Base-by-base conservation (phyloP, 1,284 basidiomycete species). In the Coniferiporia sulphurascens region DNA sequence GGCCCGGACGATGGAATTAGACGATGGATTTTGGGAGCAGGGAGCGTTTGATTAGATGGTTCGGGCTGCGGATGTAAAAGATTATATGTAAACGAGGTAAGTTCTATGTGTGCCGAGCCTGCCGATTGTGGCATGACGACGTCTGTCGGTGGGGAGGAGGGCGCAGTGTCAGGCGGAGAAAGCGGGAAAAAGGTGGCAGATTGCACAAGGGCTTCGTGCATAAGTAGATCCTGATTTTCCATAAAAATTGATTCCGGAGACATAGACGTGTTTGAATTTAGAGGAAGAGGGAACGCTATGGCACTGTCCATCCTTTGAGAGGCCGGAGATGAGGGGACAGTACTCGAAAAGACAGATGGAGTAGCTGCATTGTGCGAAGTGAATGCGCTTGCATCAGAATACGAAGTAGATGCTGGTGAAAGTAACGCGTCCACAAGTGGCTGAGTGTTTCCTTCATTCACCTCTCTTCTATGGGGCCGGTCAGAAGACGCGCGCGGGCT, bases 1-100 rank as follows among this genome's bases (percentile, higher is more conserved):
- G 96, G 95, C 6, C 97, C 96, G 66, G 89, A 86, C 55, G 87
- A 87, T 0, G 96, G 97, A 60, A 99, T 94, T 51, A 97, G 82
- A 8, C 89, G 84, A 66, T 91, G 89, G 51, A 92, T 91, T 52
- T 78, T 85, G 5, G 90, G 90, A 35, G 79, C 66, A 32, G 83
- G 79, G 43, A 84, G 68, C 32, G 77, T 67, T 19, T 76, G 65
- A 34, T 78, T 67, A 34, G 78, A 74, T 15, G 79, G 53, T 10
- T 53, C 60, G 10, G 52, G 52, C 19, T 59, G 54, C 0, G 53
- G 48, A 10, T 48, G 56, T 13, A 62, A 43, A 41, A 62, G 51
- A 21, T 45, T 52, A 41, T 55, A 59, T 21, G 51, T 17, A 32
- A 62, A 58, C 3, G 60, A 46, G 12, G 61, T 27, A 19, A 58